Evolutionary conservation across 2,329 filamentous ascomycete species (phyloP), one percentile per base, ranked within the genome.

Genomic region (Trichoderma sp.): DNA sequence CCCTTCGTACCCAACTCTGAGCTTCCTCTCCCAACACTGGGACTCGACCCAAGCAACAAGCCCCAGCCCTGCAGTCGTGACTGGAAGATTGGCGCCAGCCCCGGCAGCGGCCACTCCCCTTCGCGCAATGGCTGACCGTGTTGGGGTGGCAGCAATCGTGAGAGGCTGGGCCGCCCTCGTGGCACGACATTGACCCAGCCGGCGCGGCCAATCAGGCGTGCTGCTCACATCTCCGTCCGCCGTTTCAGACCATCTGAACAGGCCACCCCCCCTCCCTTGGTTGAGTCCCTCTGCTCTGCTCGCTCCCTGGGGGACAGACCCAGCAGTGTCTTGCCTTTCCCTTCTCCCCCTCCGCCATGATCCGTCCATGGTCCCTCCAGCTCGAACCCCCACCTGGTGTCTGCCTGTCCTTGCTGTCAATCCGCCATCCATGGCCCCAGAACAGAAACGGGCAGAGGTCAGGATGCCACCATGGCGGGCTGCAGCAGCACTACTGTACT

Each of bases 131-230:
- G 53, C 63, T 68, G 62, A 56, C 62, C 51, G 43, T 39, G 36
- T 30, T 58, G 65, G 32, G 53, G 67, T 64, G 71, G 60, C 28
- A 68, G 65, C 47, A 70, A 70, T 71, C 72, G 64, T 71, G 65
- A 73, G 73, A 74, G 73, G 72, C 71, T 74, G 72, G 58, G 63
- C 24, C 32, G 66, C 67, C 51, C 71, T 72, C 67, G 68, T 73
- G 71, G 71, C 71, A 71, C 71, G 39, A 61, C 67, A 67, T 61
- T 18, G 56, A 71, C 39, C 61, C 57, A 64, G 61, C 26, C 28
- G 36, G 14, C 53, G 68, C 39, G 61, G 53, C 71, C 71, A 73
- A 73, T 71, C 67, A 73, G 51, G 21, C 60, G 21, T 61, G 66
- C 67, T 51, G 71, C 71, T 70, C 56, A 58, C 71, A 70, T 65